These are phyloP conservation scores for Hypomontagnella monticulosa DNA, from an alignment of 495 filamentous ascomycete genomes.

Conservation along the genomic window DNA sequence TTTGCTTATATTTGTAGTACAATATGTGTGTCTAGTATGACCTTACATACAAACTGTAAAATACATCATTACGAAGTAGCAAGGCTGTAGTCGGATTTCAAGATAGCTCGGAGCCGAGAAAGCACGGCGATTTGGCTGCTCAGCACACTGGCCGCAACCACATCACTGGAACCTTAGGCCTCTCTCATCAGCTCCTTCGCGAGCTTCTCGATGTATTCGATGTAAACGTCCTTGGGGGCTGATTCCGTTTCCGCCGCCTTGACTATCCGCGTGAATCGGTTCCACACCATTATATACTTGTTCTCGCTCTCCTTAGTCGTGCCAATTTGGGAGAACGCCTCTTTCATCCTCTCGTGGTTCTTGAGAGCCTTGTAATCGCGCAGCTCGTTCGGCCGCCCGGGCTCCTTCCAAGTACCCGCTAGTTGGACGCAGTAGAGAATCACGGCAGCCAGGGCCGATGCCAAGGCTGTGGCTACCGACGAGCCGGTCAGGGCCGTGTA, in stretches of 20 bases:
- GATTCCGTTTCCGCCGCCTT: constrained; percentile 25
- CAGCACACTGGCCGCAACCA: too few species aligned
- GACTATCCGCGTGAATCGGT: constrained; percentile 26
- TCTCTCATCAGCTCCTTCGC: constrained; percentile 4
- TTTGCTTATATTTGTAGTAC: too few species aligned
- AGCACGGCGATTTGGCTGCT: too few species aligned
- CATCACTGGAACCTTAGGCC: background rate
- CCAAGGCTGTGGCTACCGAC: constrained; percentile 43
- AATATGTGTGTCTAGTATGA: too few species aligned
- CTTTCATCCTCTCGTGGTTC: constrained; percentile 42
- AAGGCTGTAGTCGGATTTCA: too few species aligned
- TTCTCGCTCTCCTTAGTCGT: constrained; percentile 28
- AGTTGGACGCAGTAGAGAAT: constrained; percentile 43
- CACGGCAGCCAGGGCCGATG: constrained; percentile 43
- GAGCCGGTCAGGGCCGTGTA: constrained; percentile 23
- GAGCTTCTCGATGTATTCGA: background rate
- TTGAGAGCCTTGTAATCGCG: constrained; percentile 36
- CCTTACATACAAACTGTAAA: too few species aligned
- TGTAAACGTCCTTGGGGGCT: background rate
- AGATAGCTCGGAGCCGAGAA: too few species aligned
- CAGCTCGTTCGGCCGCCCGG: constrained; percentile 15
- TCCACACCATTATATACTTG: constrained; percentile 45
- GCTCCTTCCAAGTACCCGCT: background rate
- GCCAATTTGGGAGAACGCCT: constrained; percentile 38
- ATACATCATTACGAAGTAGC: too few species aligned